Base-by-base conservation (phyloP, 495 filamentous ascomycete species). In the Lophium mytilinum region DNA sequence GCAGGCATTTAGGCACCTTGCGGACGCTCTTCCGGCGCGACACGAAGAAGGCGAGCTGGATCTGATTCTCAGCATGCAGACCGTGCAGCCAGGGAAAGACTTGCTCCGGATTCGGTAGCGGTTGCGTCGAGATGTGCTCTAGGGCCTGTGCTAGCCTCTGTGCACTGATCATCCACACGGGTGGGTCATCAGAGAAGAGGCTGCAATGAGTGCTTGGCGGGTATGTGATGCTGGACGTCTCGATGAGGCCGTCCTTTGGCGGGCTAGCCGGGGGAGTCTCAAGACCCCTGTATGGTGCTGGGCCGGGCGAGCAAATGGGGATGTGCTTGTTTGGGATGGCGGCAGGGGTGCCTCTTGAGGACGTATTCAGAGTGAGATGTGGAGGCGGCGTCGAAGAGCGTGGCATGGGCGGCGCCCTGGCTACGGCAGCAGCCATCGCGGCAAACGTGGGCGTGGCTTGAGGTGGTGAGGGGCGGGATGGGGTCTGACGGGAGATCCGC, bases 41-140 rank as follows among this genome's bases (percentile, higher is more conserved):
- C 53, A 82, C 81, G 71, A 98, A 96, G 74, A 96, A 96, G 14
- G 85, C 82, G 55, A 90, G 76, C 66, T 98, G 93, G 52, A 95
- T 77, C 42, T 88, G 83, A 65, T 97, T 98, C 52, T 83, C 80
- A 3, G 86, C 83, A 63, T 97, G 92, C n/a, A 97, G 72, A 18
- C 93, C 93, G 74, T 98, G 93, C 9, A 96, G 78, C 93, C 93
- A 98, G n/a, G 93, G 93, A 65, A 96, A 98, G 62, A 96, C 85
- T 57, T 82, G 78, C 9, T 81, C 76, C 1, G 94, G 84, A 57
- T 95, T 87, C 9, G 93, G 92, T 19, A 96, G 71, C 10, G 87
- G 83, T 62, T 94, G 89, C 3, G 81, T 78, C 0, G 91, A 80
- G 54, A 81, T 70, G 58, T 91, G 80, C 58, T 91, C 81, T 9